Evolutionary conservation across 2,329 filamentous ascomycete species (phyloP), one percentile per base, ranked within the genome.

Genomic region (Curvularia lunata): DNA sequence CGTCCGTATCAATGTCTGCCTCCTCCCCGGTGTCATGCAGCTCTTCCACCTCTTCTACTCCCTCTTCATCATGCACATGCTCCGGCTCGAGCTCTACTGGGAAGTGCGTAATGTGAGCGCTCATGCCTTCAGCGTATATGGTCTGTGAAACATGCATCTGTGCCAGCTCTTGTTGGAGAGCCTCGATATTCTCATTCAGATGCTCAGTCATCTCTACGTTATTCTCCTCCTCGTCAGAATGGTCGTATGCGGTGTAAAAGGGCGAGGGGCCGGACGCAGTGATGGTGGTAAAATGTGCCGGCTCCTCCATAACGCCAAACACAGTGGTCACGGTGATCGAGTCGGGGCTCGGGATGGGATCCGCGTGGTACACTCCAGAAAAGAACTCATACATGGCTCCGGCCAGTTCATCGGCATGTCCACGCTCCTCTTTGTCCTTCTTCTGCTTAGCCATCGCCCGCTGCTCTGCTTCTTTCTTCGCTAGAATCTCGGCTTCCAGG

Each of bases 301-400:
- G 67, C 46, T 75, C 74, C 28, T 75, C 66, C 16, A 65, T 57
- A 7, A 75, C 72, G 5, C 73, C 74, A 46, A 76, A 76, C 10
- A 71, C 73, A 0, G 70, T 75, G 1, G 71, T 75, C 0, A 76
- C 72, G 0, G 72, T 75, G 34, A 75, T 76, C 6, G 67, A 69
- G 54, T 75, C 74, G 0, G 72, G 71, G 48, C 69, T 75, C 1
- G 69, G 63, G 10, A 68, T 58, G 4, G 68, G 58, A 21, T 65
- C 58, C 3, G 66, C 60, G 5, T 65, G 63, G 51, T 71, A 67
- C 8, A 75, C 54, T 16, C 61, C 67, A 7, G 64, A 54, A 56
- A 72, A 76, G 53, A 77, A 77, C 54, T 77, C 73, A 43, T 65
- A 67, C 54, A 75, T 70, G 1, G 70, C 69, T n/a, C 69, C 74